Conservation (phyloP, 768 basidiomycete species). For the Phylloporus sp. region DNA sequence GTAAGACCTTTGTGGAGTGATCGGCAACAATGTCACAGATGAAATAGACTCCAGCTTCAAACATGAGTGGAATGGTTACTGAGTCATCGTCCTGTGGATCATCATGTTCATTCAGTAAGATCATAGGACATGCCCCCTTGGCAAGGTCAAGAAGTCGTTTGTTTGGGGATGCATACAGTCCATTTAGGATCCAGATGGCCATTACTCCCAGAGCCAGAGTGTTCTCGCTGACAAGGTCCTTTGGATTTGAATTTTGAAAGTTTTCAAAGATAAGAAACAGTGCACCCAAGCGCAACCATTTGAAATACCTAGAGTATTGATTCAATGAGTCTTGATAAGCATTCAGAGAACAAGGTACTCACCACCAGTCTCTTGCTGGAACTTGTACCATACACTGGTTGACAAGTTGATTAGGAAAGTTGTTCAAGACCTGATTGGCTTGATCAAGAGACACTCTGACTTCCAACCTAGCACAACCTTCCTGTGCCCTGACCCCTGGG, state of each 20-base stretch:
- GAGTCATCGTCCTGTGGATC: not conserved
- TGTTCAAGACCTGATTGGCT: rapidly evolving
- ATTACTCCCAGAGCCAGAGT: conserved; percentile 2
- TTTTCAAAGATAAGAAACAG: not conserved
- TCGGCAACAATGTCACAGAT: not conserved
- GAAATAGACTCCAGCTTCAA: conserved; percentile 4
- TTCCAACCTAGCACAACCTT: conserved; percentile 5
- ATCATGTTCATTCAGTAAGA: not conserved
- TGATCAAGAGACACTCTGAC: not conserved
- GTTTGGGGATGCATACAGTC: not conserved
- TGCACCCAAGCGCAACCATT: not conserved
- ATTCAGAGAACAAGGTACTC: not conserved
- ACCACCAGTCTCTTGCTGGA: conserved; percentile 1
- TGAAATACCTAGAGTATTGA: conserved; percentile 4
- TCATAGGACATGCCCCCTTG: not conserved
- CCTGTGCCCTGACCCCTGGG: not conserved
- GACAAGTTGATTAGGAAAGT: not conserved
- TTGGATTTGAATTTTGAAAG: not conserved
- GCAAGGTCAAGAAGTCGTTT: not conserved
- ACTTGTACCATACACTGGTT: not conserved
- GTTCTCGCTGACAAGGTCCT: not conserved
- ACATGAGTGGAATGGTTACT: not conserved
- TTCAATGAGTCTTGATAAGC: too few relatives aligned
- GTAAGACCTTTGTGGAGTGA: not conserved
- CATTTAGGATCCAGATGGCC: conserved; percentile 5